Evolutionary conservation across 176 grass and related monocot genomes (phyloP).

Genomic region (Oryza australiensis): DNA sequence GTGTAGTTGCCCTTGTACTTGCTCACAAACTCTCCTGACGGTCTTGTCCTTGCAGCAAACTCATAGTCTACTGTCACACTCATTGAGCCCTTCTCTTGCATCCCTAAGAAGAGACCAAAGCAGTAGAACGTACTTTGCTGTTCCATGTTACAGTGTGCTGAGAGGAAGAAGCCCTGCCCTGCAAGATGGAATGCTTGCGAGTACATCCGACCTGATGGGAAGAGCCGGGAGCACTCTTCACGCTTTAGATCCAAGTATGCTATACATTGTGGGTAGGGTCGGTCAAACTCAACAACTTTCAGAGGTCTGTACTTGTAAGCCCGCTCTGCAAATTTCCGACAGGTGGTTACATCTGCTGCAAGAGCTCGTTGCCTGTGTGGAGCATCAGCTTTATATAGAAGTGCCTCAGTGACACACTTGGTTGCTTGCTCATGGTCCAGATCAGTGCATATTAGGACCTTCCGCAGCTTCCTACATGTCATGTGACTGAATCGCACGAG

Average conservation of each 20-base stretch:
- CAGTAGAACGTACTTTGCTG: slow-evolving; percentile 54
- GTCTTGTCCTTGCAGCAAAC: slow-evolving; percentile 62
- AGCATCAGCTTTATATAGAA: slow-evolving; percentile 70
- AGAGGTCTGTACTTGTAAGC: slow-evolving; percentile 75
- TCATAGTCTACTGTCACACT: slow-evolving; percentile 75
- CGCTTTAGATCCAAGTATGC: slow-evolving; percentile 81
- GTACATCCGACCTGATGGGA: slow-evolving; percentile 57
- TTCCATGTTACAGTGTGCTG: slow-evolving; percentile 62
- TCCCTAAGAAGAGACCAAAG: slow-evolving; percentile 81
- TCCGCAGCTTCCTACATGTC: slow-evolving; percentile 67
- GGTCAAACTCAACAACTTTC: slow-evolving; percentile 82
- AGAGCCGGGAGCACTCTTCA: slow-evolving; percentile 67
- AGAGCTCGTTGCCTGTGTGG: slow-evolving; percentile 57
- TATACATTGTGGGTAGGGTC: slow-evolving; percentile 69
- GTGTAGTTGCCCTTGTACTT: slow-evolving; percentile 85
- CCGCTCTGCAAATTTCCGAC: slow-evolving; percentile 43
- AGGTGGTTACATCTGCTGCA: slow-evolving; percentile 42
- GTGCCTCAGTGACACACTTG: slow-evolving; percentile 65
- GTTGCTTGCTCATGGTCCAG: slow-evolving; percentile 61
- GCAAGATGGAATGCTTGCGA: slow-evolving; percentile 77
- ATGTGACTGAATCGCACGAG: slow-evolving; percentile 76
- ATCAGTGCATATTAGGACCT: slow-evolving; percentile 63
- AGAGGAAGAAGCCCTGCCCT: slow-evolving; percentile 74
- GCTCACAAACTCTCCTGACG: slow-evolving; percentile 63
- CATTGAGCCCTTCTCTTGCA: slow-evolving; percentile 88